Evolutionary conservation across 345 rosid genomes (phyloP), one percentile per base, ranked within the genome.

Genomic region (Linum tenue): DNA sequence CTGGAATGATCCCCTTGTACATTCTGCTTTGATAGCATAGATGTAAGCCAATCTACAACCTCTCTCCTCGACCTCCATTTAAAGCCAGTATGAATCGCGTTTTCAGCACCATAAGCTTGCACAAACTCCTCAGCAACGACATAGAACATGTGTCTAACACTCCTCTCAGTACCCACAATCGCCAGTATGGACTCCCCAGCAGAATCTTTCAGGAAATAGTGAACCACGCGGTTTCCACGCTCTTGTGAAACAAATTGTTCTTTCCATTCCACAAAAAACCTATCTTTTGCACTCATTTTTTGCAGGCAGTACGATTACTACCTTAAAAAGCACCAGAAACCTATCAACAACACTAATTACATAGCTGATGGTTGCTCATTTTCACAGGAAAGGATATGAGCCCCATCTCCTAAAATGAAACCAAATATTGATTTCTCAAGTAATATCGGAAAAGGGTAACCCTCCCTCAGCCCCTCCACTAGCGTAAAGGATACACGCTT

Each of bases 11-110:
- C 81, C 65, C 87, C 85, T 72, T 77, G 83, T 16, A 75, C 67
- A 66, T 82, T 86, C 77, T 85, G 92, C 77, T 86, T 88, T 39
- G 99, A 94, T 22, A 90, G 77, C 99, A 90, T 90, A 61, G 99
- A 94, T 7, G 96, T 88, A 41, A 94, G 92, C 99, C 97, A 94
- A 78, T 90, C 99, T 57, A 90, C 99, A 70, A 94, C 95, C 76
- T 88, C 97, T 76, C 99, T 86, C 69, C 99, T 84, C 3, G 99
- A 90, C 79, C 99, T 84, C 99, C 99, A 94, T 59, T 90, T 90
- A 66, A 82, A 86, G 67, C 96, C 97, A 48, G 89, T 81, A 74
- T 86, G 92, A 60, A 90, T 88, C 3, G 90, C 82, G 68, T 81
- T 78, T 77, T 86, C 80, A 17, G 84, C 72, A 58, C 95, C 97